Evolutionary conservation across 148 eudicot species (phyloP), one percentile per base, ranked within the genome.

Genomic region (Heliosperma pusillum): DNA sequence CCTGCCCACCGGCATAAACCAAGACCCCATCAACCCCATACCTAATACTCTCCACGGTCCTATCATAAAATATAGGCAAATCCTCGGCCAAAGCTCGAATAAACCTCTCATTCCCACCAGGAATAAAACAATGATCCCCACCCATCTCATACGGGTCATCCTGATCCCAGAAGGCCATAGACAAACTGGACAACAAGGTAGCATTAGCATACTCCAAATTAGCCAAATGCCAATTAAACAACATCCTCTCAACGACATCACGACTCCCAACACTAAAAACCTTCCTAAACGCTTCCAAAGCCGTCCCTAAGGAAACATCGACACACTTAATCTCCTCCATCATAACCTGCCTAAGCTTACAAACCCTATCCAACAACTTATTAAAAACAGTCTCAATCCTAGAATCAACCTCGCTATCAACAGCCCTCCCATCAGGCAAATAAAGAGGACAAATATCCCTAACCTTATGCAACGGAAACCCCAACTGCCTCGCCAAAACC

Each of bases 101-200:
- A 29, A 95, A 84, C 87, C 94, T 85, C 83, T 90, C 97, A 66
- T 95, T 95, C 12, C 99, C 99, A 30, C 99, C 99, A 0, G 97
- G 96, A 52, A 95, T 89, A 66, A 95, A 95, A 74, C 99, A 95
- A 78, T 95, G 97, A 84, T 95, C 99, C 25, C 99, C 99, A 4
- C 97, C 97, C 97, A 95, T 90, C 82, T 95, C 99, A 74, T 85
- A 95, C 0, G 97, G 97, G 42, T 95, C 99, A 79, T 95, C 99
- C 78, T 95, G 99, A 82, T 95, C 99, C 99, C 99, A 95, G 75
- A 82, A 92, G 7, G 90, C 97, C 97, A 89, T 92, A 0, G 97
- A 92, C 78, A 95, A 83, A 84, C 88, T 87, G 6, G 96, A 88
- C 88, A 95, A 78, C 71, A 92, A 81, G 0, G 96, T 74, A 5